A percentile compares a stretch with the other conserved stretches of the same genome.
Evolutionary conservation across 805 yeast genomes (phyloP).

Genomic region (Kodamaea laetipori): DNA sequence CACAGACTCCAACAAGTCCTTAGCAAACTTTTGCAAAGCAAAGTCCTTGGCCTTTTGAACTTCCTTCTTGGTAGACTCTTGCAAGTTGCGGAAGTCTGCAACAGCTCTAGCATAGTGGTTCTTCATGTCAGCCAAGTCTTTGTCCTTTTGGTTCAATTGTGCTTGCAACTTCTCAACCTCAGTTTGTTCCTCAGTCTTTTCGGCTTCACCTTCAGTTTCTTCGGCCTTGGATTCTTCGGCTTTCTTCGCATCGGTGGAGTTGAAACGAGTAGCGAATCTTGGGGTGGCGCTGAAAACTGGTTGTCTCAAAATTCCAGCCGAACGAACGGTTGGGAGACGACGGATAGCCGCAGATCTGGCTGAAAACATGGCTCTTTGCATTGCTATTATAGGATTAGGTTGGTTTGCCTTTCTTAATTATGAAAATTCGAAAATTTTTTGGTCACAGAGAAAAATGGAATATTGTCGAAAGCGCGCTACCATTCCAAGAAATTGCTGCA

Average conservation of each 20-base stretch:
- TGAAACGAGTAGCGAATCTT: constrained; percentile 20
- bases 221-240: constrained; percentile 12
- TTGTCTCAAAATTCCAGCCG: constrained; percentile 20
- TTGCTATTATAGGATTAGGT: constrained; percentile 8
- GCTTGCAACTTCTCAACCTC: constrained; percentile 41
- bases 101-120: constrained; percentile 80
- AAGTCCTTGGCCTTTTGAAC: constrained; percentile 84
- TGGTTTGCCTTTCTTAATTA: constrained; percentile 3
- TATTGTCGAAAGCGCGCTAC: constrained; percentile 2
- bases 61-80: constrained; percentile 86
- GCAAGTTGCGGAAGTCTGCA: constrained; percentile 92
- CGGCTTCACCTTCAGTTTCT: constrained; percentile 6
- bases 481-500: neutral
- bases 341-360: constrained; percentile 21
- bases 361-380: constrained; percentile 31
- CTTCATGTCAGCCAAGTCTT: constrained; percentile 78
- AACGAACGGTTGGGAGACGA: constrained; percentile 13
- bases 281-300: constrained; percentile 13
- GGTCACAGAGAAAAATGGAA: neutral
- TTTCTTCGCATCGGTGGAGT: constrained; percentile 19
- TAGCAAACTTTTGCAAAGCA: constrained; percentile 90
- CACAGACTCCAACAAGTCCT: constrained; percentile 83
- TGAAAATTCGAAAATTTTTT: constrained; percentile 10
- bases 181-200: constrained; percentile 7
- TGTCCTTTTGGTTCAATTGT: constrained; percentile 61